These are phyloP conservation scores for Ustilago bromivora DNA, from an alignment of 1,284 basidiomycete species.

Conservation along the genomic window DNA sequence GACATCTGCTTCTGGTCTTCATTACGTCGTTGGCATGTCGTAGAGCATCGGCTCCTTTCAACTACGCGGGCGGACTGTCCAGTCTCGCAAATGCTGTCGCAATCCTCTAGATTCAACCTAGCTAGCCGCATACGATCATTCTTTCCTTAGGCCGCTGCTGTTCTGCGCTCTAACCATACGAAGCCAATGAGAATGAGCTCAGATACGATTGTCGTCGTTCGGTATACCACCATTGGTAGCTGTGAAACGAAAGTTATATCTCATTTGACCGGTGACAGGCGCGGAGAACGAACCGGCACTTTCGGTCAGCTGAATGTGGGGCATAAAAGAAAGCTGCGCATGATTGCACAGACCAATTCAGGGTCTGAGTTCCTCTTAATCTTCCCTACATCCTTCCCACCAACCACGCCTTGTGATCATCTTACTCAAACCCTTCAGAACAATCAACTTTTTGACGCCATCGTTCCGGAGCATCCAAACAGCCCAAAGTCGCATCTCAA, in stretches of 20 bases:
- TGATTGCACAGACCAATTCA: neutral
- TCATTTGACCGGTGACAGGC: neutral
- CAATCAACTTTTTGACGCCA: too few relatives aligned
- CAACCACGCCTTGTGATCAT: neutral
- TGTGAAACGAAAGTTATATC: neutral
- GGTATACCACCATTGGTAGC: neutral
- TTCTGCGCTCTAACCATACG: neutral
- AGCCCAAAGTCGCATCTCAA: constrained; percentile 56
- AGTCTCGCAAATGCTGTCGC: constrained; percentile 6
- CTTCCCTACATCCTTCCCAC: neutral
- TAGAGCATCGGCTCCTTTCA: constrained; percentile 4
- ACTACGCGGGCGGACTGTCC: neutral
- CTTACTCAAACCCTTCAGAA: neutral
- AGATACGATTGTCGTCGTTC: neutral
- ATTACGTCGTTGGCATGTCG: neutral
- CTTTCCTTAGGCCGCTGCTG: neutral
- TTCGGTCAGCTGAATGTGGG: constrained; percentile 1
- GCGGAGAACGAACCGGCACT: neutral
- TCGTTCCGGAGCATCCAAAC: too few relatives aligned
- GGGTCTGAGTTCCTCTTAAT: neutral
- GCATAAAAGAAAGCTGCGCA: neutral
- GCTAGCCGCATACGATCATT: neutral
- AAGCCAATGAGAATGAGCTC: neutral
- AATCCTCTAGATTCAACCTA: neutral
- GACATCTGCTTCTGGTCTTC: neutral